Evolutionary conservation across 1,284 basidiomycete species (phyloP).

Genomic region (Papiliotrema laurentii): DNA sequence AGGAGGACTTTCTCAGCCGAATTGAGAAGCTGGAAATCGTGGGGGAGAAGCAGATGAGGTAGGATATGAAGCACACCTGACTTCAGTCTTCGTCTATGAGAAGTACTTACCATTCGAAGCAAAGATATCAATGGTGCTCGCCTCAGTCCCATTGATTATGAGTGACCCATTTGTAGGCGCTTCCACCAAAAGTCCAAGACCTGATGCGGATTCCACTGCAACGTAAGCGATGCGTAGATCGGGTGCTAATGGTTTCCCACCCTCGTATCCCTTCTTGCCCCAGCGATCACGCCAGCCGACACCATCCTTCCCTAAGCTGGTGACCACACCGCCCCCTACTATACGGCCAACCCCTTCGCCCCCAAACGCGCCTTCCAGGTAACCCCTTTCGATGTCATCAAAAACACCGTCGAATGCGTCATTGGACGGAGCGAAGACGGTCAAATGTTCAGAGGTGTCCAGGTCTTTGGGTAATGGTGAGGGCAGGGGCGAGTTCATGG

Average conservation of each 20-base stretch:
- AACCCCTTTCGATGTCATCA: conserved; percentile 65
- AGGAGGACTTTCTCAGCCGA: conserved; percentile 75
- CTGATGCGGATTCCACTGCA: conserved; percentile 50
- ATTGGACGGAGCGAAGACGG: conserved; percentile 84
- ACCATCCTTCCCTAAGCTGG: conserved; percentile 36
- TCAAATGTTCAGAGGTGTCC: conserved; percentile 60
- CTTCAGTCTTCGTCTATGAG: not conserved
- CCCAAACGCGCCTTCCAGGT: conserved; percentile 80
- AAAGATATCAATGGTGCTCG: conserved; percentile 73
- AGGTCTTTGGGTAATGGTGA: conserved; percentile 56
- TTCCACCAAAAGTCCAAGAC: conserved; percentile 61
- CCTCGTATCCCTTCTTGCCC: conserved; percentile 16
- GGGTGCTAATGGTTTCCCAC: conserved; percentile 15
- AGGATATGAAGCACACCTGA: conserved; percentile 81
- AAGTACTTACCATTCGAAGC: conserved; percentile 66
- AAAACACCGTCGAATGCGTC: conserved; percentile 66
- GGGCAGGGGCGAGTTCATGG: conserved; percentile 61
- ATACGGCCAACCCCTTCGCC: conserved; percentile 71
- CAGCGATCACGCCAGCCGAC: conserved; percentile 42
- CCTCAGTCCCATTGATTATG: conserved; percentile 59
- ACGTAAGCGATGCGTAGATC: conserved; percentile 1
- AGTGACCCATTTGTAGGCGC: conserved; percentile 55
- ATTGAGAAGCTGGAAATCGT: conserved; percentile 65
- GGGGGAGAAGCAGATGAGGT: conserved; percentile 73
- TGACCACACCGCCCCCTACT: conserved; percentile 68